Conservation (phyloP, 306 rosid genomes). For the Begonia loranthoides region DNA sequence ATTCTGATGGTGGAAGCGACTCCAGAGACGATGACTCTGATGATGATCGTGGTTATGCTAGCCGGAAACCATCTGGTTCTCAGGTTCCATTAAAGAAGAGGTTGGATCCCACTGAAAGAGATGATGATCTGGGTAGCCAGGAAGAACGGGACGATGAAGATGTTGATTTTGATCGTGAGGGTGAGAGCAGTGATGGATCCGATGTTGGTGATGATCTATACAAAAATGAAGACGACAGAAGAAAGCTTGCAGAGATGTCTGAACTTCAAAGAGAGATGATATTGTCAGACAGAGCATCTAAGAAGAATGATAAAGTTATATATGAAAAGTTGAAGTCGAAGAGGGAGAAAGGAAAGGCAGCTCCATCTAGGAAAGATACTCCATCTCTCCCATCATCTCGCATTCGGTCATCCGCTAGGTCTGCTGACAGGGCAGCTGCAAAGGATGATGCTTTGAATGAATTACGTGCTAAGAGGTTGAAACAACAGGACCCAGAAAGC, state of each 20-base stretch:
- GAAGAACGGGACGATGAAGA: conserved; percentile 52
- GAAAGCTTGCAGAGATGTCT: conserved; percentile 81
- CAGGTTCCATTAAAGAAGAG: conserved; percentile 84
- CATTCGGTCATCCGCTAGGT: conserved; percentile 59
- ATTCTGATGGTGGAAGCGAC: conserved; percentile 74
- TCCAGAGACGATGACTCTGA: conserved; percentile 67
- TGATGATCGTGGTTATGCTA: conserved; percentile 36
- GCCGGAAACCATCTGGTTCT: conserved; percentile 43
- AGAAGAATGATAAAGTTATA: conserved; percentile 63
- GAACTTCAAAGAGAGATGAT: conserved; percentile 97
- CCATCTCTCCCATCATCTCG: conserved; percentile 61
- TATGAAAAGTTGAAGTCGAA: conserved; percentile 62
- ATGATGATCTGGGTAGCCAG: conserved; percentile 64
- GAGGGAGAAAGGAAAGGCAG: conserved; percentile 53
- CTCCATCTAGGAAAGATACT: conserved; percentile 35
- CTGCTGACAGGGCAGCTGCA: conserved; percentile 71
- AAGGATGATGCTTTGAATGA: conserved; percentile 92
- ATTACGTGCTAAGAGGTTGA: conserved; percentile 79
- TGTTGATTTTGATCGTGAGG: conserved; percentile 36
- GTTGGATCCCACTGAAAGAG: conserved; percentile 54
- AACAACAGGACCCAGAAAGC: conserved; percentile 77
- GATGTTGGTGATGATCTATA: conserved; percentile 86
- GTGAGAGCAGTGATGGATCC: conserved; percentile 54
- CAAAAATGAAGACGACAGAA: conserved; percentile 65
- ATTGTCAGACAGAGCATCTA: conserved; percentile 69